Evolutionary conservation across 1,139 yeast species (phyloP).

Genomic region (Zygoascus hellenicus): DNA sequence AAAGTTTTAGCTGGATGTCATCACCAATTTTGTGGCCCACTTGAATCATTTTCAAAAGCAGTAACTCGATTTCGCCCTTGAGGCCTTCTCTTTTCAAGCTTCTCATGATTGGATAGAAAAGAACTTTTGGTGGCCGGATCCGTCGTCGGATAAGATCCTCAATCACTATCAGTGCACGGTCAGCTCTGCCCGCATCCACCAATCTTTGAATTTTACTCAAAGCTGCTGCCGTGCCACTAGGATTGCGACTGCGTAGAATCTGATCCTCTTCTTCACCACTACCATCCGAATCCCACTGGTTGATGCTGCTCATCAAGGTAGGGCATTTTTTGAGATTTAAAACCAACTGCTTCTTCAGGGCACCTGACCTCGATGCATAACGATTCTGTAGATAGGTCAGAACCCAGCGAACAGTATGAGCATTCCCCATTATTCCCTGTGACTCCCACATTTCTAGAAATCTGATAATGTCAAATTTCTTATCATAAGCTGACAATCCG

Average conservation of each 20-base stretch:
- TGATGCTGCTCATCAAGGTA: neutral
- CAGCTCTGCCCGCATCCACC: slow-evolving; percentile 12
- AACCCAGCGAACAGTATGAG: slow-evolving; percentile 7
- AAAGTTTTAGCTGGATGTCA: slow-evolving; percentile 2
- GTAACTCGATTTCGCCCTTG: slow-evolving; percentile 12
- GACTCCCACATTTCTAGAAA: slow-evolving; percentile 5
- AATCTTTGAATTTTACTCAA: slow-evolving; percentile 13
- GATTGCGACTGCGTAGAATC: slow-evolving; percentile 1
- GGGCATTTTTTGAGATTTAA: slow-evolving; percentile 1
- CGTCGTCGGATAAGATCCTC: slow-evolving; percentile 20
- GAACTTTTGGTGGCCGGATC: slow-evolving; percentile 16
- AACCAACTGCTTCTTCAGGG: slow-evolving; percentile 1
- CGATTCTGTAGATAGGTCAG: neutral
- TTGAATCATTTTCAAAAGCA: slow-evolving; percentile 15
- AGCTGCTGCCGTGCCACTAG: slow-evolving; percentile 10
- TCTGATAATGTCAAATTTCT: slow-evolving; percentile 2
- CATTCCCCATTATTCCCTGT: slow-evolving; percentile 8
- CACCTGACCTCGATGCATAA: slow-evolving; percentile 3
- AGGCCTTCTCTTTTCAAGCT: slow-evolving; percentile 13
- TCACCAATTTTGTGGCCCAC: slow-evolving; percentile 15
- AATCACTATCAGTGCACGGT: slow-evolving; percentile 14
- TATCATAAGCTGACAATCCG: slow-evolving; percentile 2
- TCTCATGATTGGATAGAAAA: slow-evolving; percentile 17
- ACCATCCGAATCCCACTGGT: slow-evolving; percentile 1
- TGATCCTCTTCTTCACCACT: neutral